A percentile compares a stretch with the other conserved stretches of the same genome.
Evolutionary conservation across 768 basidiomycete genomes (phyloP).

Genomic region (Tremella mesenterica): DNA sequence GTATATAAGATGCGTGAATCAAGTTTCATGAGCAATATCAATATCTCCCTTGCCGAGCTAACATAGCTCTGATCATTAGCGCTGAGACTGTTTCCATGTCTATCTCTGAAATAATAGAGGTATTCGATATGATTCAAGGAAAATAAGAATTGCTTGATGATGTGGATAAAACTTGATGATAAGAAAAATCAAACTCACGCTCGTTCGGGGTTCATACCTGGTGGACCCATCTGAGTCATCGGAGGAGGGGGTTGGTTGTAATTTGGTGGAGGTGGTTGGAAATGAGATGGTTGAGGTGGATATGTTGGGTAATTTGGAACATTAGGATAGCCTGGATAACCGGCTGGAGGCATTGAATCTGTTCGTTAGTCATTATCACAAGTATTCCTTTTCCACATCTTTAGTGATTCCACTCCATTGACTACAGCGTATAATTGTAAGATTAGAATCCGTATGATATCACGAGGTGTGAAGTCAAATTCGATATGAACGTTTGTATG

Average conservation of each 20-base stretch:
- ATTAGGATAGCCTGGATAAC: too few relatives aligned
- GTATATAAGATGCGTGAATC: too few relatives aligned
- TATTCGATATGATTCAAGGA: not conserved
- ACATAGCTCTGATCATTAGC: conserved; percentile 26
- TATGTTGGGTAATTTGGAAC: too few relatives aligned
- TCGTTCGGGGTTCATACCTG: conserved; percentile 36
- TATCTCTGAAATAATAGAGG: not conserved
- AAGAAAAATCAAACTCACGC: conserved; percentile 21
- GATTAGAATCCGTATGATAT: too few relatives aligned
- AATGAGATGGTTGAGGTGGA: too few relatives aligned
- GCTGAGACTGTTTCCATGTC: not conserved
- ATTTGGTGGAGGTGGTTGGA: conserved; percentile 7
- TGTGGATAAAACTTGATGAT: not conserved
- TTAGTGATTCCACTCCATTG: too few relatives aligned
- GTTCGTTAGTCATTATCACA: too few relatives aligned
- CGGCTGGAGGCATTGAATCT: too few relatives aligned
- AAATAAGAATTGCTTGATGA: not conserved
- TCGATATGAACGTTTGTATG: too few relatives aligned
- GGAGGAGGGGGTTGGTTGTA: conserved; percentile 12
- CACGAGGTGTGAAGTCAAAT: too few relatives aligned
- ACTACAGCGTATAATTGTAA: too few relatives aligned
- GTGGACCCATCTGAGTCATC: conserved; percentile 3
- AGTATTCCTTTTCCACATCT: too few relatives aligned
- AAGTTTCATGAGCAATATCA: conserved; percentile 5
- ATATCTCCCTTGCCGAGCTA: conserved; percentile 26